Percentiles rank a stretch among this genome's conserved stretches.
Evolutionary conservation across 805 yeast species (phyloP).

Genomic region (Wickerhamiella hasegawae): DNA sequence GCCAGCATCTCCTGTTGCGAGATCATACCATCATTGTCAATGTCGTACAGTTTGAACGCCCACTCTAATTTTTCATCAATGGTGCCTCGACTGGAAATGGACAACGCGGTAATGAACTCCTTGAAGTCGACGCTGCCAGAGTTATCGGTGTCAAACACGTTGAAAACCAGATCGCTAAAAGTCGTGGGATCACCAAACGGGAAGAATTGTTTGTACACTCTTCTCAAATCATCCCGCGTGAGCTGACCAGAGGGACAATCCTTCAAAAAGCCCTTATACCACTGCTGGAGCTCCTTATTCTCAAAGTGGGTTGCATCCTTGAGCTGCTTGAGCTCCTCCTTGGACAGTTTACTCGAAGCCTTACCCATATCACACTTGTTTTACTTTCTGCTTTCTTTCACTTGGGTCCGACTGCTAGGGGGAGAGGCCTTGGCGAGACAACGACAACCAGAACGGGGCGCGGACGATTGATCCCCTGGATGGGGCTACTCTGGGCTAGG

Average conservation of each 20-base stretch:
- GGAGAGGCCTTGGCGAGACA: no score
- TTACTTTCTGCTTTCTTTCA: no score
- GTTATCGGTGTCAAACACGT: conserved; percentile 71
- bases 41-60: conserved; percentile 82
- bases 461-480: no score
- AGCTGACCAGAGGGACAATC: conserved; percentile 90
- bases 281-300: conserved; percentile 85
- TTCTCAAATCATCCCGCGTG: conserved; percentile 72
- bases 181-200: conserved; percentile 96
- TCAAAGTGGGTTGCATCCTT: conserved; percentile 83
- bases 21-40: conserved; percentile 62
- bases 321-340: conserved; percentile 72
- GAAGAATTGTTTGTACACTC: conserved; percentile 89
- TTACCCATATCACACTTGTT: conserved; percentile 53
- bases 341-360: conserved; percentile 79
- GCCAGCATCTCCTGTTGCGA: conserved; percentile 62
- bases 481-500: no score
- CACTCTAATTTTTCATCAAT: conserved; percentile 72
- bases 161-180: conserved; percentile 75
- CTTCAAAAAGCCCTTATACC: conserved; percentile 92
- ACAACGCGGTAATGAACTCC: conserved; percentile 78
- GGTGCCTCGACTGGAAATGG: conserved; percentile 75
- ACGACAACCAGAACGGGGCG: no score
- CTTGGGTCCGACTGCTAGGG: no score
- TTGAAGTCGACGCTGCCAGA: conserved; percentile 76